Evolutionary conservation across 2,329 filamentous ascomycete genomes (phyloP), one percentile per base, ranked within the genome.

Genomic region (Fusarium ambrosium): DNA sequence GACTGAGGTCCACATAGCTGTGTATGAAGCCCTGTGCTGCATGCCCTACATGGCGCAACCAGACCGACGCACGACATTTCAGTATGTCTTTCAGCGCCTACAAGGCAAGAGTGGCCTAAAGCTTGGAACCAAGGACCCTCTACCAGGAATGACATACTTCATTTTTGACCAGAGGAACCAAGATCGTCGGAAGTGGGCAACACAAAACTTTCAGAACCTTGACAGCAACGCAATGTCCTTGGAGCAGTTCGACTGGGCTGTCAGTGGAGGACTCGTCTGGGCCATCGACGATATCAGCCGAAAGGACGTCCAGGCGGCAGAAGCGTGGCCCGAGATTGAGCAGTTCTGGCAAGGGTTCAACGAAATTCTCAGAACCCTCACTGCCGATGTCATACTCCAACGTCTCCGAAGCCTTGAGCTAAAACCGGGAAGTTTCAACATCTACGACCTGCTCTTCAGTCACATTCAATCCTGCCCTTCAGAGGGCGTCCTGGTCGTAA

Each of bases 11-110:
- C 89, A 97, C 61, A 89, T 97, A 68, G 92, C 94, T 13, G 90
- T 98, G 34, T 98, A 97, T 78, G 96, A 98, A 81, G 92, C 93
- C 0, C 85, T 98, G 62, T 97, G 95, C 81, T 97, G 93, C 81
- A 91, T 95, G 75, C 88, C 93, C 1, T 95, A 97, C 80, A 87
- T 98, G 70, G 88, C 84, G 53, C 76, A 86, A n/a, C 85, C 87
- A 1, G 86, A 87, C 5, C 87, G 87, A 73, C 85, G 88, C 4
- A 77, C 80, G 0, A 81, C 92, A 74, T 98, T 98, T 80, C 93
- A 98, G 80, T 91, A 89, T 75, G 94, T 97, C 13, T 98, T 98
- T 81, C 88, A 90, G 75, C 88, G 95, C 24, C 91, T 97, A 3
- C 84, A 85, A 63, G 90, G 90, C 16, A 95, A 92, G 79, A 95